A percentile compares a stretch with the other conserved stretches of the same genome.
Conservation (phyloP, 108 stramenopile species). For the Bacterosira constricta region DNA sequence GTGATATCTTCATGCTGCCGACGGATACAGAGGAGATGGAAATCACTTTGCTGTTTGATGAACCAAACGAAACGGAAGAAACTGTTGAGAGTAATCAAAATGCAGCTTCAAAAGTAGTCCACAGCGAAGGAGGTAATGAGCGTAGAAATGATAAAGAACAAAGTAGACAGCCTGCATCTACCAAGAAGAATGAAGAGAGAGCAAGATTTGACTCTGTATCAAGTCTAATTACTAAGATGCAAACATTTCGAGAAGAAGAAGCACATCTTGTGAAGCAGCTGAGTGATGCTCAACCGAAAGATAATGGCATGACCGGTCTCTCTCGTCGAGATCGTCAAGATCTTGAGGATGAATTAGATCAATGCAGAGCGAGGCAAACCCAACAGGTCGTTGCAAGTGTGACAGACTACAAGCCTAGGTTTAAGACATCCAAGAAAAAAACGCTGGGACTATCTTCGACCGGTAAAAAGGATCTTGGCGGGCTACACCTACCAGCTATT, state of each 20-base stretch:
- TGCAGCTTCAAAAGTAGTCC: no score
- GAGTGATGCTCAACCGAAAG: background rate
- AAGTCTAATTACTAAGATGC: background rate
- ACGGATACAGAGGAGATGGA: background rate
- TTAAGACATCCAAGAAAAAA: no score
- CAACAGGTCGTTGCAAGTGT: background rate
- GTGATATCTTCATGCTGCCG: conserved; percentile 6
- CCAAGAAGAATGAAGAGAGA: no score
- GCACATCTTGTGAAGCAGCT: conserved; percentile 1
- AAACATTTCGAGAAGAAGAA: background rate
- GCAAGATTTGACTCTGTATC: background rate
- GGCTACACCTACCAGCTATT: background rate
- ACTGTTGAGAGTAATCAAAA: no score
- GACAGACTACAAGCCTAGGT: background rate
- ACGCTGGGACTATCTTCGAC: background rate
- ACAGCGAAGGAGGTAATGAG: no score
- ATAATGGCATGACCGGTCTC: conserved; percentile 4
- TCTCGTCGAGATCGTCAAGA: background rate
- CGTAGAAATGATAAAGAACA: no score
- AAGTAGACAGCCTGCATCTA: no score
- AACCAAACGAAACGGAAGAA: background rate
- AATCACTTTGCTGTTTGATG: background rate
- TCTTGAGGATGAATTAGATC: conserved; percentile 3
- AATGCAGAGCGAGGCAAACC: background rate
- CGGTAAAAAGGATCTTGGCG: no score